Evolutionary conservation across 73 alveolate species (phyloP).

Genomic region (Uronychia setigera): DNA sequence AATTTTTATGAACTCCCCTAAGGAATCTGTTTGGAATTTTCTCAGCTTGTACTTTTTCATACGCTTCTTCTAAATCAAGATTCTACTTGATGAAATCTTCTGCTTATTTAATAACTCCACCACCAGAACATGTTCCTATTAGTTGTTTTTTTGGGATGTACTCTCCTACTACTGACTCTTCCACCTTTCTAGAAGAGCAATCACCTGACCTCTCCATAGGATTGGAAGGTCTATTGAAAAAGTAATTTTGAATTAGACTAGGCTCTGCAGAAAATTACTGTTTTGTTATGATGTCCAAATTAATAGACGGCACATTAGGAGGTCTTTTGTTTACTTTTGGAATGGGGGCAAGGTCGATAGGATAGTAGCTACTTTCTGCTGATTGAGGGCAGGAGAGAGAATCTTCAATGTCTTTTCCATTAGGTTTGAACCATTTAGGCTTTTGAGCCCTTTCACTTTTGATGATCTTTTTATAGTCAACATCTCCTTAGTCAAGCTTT

Average conservation of each 20-base stretch:
- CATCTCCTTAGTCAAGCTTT: background rate
- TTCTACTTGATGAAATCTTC: background rate
- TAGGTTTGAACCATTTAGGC: background rate
- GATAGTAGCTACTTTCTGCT: background rate
- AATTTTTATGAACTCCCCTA: no score
- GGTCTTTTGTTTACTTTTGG: background rate
- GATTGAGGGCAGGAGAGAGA: background rate
- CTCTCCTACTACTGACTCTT: background rate
- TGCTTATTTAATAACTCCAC: background rate
- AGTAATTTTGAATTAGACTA: background rate
- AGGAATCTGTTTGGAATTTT: constrained; percentile 1
- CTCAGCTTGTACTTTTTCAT: background rate
- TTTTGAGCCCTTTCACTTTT: background rate
- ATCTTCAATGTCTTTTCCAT: background rate
- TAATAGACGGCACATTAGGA: background rate
- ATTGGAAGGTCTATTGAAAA: background rate
- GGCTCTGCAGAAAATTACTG: background rate
- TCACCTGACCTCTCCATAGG: background rate
- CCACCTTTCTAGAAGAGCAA: no score
- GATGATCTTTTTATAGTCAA: background rate
- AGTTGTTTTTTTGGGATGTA: background rate
- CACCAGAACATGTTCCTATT: no score
- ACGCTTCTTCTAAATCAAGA: background rate
- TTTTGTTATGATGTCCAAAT: background rate
- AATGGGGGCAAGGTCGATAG: background rate